Percentiles rank a stretch among this genome's conserved stretches.
Conservation (phyloP, 1,284 basidiomycete species). For the Moesziomyces sp. region DNA sequence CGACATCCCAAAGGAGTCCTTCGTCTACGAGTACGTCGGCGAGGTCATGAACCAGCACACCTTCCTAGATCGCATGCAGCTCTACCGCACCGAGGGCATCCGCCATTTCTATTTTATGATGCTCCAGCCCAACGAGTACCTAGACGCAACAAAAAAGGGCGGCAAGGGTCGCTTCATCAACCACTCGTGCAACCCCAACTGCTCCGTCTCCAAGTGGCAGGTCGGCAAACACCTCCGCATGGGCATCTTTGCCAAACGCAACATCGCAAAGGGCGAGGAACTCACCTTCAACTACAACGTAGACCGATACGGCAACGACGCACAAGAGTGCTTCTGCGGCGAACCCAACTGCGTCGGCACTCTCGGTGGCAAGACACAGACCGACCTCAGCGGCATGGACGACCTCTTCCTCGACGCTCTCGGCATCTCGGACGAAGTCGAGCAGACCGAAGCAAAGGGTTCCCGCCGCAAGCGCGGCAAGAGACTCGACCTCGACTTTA, state of each 20-base stretch:
- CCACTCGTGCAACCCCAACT: constrained; percentile 97
- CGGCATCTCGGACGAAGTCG: constrained; percentile 91
- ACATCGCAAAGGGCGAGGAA: constrained; percentile 86
- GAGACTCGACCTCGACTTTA: constrained; percentile 92
- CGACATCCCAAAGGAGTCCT: constrained; percentile 79
- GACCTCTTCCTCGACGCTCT: constrained; percentile 96
- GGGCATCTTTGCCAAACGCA: constrained; percentile 95
- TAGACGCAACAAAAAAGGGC: constrained; percentile 97
- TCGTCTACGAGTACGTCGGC: constrained; percentile 98
- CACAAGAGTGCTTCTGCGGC: constrained; percentile 94
- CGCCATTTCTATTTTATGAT: constrained; percentile 99
- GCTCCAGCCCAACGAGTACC: constrained; percentile 98
- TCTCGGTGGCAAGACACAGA: constrained; percentile 98
- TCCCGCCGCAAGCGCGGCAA: constrained; percentile 89
- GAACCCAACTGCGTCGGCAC: constrained; percentile 95
- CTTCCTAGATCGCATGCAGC: constrained; percentile 92
- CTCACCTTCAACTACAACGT: constrained; percentile 99
- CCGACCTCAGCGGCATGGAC: constrained; percentile 91
- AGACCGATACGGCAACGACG: constrained; percentile 96
- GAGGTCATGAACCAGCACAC: constrained; percentile 89
- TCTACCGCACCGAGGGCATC: constrained; percentile 92
- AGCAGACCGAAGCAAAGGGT: constrained; percentile 80
- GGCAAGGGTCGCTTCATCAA: constrained; percentile 97
- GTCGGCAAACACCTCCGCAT: constrained; percentile 90
- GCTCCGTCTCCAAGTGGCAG: constrained; percentile 99